Evolutionary conservation across 169 alveolate genomes (phyloP).

Genomic region (Plasmodium coatneyi): DNA sequence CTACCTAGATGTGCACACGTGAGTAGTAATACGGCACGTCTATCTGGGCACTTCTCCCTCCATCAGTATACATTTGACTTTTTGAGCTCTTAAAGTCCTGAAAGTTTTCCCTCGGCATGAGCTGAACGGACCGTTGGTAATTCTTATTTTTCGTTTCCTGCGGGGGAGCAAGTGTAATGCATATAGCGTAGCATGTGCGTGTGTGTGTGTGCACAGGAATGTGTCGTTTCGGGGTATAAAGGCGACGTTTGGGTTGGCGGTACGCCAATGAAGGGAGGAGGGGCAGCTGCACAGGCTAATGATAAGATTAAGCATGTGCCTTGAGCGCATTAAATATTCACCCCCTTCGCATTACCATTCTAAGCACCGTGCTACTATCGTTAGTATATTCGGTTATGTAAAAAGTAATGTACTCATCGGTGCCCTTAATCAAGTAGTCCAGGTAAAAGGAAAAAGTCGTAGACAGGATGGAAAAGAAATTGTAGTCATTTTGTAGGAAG

Average conservation of each 20-base stretch:
- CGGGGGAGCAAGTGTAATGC: not conserved
- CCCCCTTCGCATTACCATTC: constrained; percentile 18
- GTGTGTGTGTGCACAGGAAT: not conserved
- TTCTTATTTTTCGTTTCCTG: constrained; percentile 73
- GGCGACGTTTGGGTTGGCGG: not conserved
- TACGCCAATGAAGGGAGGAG: not conserved
- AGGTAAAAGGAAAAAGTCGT: constrained; percentile 42
- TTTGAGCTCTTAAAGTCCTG: constrained; percentile 36
- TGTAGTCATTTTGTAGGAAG: constrained; percentile 33
- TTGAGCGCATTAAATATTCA: not conserved
- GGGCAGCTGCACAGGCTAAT: not conserved
- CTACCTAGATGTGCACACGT: not conserved
- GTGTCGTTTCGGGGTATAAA: not conserved
- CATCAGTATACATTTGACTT: constrained; percentile 36
- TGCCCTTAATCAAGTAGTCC: constrained; percentile 32
- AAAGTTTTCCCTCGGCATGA: constrained; percentile 62
- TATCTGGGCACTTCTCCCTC: not conserved
- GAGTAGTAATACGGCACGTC: not conserved
- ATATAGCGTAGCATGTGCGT: not conserved
- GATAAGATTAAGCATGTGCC: not conserved
- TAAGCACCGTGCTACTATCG: constrained; percentile 38
- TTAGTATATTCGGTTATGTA: constrained; percentile 20
- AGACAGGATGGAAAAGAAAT: constrained; percentile 29
- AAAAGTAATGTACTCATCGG: constrained; percentile 46
- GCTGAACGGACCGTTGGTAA: constrained; percentile 40